Evolutionary conservation across 1,284 basidiomycete genomes (phyloP).

Genomic region (Apiotrichum brassicae): DNA sequence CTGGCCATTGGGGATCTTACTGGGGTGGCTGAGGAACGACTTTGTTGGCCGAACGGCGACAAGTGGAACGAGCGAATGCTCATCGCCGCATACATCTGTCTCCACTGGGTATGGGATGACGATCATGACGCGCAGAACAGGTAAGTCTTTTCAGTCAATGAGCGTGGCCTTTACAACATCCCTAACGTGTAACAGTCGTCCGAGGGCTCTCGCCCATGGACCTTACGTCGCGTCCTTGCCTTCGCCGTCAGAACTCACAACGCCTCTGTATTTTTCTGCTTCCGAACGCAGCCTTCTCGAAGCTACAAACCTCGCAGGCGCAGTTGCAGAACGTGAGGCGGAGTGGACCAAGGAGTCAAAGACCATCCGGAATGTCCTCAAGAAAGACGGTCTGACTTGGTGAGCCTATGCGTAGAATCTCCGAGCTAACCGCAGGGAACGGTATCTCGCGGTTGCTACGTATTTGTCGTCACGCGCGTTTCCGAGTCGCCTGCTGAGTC

Average conservation of each 20-base stretch:
- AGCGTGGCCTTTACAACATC: no score
- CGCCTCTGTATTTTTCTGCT: conserved; percentile 65
- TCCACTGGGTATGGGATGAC: conserved; percentile 59
- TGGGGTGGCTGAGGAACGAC: conserved; percentile 13
- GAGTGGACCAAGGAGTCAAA: conserved; percentile 60
- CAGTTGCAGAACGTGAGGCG: conserved; percentile 57
- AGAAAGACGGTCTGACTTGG: conserved; percentile 61
- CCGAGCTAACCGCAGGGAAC: conserved; percentile 53
- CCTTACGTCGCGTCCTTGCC: conserved; percentile 68
- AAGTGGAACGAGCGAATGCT: conserved; percentile 64
- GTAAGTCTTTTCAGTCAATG: no score
- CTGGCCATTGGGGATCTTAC: conserved; percentile 49
- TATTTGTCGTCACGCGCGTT: conserved; percentile 81
- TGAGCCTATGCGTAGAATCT: conserved; percentile 40
- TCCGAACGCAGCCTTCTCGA: conserved; percentile 60
- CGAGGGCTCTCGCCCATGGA: conserved; percentile 45
- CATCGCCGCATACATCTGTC: conserved; percentile 61
- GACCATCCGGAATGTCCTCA: conserved; percentile 44
- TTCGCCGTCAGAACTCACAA: conserved; percentile 54
- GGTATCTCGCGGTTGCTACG: conserved; percentile 63
- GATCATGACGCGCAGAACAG: conserved; percentile 3
- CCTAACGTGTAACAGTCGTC: conserved; percentile 10
- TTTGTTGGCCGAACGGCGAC: conserved; percentile 23
- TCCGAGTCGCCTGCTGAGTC: conserved; percentile 67
- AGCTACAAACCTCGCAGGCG: conserved; percentile 71